Conservation (phyloP, 805 yeast species). For the Ogataea corticis region DNA sequence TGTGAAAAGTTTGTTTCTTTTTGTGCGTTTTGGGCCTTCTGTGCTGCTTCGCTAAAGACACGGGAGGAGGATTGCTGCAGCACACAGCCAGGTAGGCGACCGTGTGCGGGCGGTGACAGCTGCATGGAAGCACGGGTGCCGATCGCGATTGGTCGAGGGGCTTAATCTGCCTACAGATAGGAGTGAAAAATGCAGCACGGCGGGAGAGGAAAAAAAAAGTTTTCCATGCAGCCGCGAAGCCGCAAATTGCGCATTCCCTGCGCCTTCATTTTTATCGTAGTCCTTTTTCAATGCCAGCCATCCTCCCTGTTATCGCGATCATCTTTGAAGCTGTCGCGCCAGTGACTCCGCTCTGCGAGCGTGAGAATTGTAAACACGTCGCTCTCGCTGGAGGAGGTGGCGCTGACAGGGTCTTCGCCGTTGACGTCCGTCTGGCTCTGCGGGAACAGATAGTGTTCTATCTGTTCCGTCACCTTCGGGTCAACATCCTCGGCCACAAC, state of each 20-base stretch:
- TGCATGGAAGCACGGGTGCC: slow-evolving; percentile 2
- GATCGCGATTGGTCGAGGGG: neutral
- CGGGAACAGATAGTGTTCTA: slow-evolving; percentile 12
- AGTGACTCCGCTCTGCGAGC: slow-evolving; percentile 10
- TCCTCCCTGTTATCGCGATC: slow-evolving; percentile 3
- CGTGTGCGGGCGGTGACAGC: neutral
- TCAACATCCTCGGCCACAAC: neutral
- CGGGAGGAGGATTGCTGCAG: slow-evolving; percentile 4
- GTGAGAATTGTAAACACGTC: neutral
- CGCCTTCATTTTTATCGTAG: no score
- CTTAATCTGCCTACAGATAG: neutral
- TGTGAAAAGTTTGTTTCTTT: neutral
- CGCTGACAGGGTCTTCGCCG: neutral
- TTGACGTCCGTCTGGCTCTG: slow-evolving; percentile 6
- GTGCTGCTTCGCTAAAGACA: slow-evolving; percentile 4
- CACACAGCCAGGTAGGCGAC: neutral
- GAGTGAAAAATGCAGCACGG: no score
- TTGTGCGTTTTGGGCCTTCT: neutral
- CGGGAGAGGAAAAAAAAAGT: no score
- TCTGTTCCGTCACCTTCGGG: slow-evolving; percentile 8
- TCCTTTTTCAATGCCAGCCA: slow-evolving; percentile 1
- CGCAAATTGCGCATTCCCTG: neutral
- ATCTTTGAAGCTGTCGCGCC: slow-evolving; percentile 14
- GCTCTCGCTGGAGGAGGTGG: neutral
- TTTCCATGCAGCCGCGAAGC: no score